phyloP scores from a whole-genome alignment of 768 basidiomycete species.

The Plicaturopsis crispa region DNA sequence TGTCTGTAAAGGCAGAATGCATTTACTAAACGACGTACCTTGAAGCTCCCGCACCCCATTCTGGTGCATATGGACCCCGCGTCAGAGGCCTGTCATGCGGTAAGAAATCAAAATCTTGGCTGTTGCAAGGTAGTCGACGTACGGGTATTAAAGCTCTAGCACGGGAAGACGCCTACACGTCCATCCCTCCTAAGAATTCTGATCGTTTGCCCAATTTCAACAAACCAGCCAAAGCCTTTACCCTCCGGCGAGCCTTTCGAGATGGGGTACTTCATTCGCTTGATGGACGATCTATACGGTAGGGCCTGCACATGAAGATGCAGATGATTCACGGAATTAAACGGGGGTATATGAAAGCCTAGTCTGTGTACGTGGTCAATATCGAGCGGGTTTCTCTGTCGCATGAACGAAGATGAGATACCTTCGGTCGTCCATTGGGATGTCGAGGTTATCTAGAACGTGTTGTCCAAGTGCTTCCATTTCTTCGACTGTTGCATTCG shows the following conservation, averaged over 20 bases:
- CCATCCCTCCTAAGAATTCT: constrained; percentile 49
- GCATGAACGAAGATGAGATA: constrained; percentile 14
- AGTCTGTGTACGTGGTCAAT: constrained; percentile 33
- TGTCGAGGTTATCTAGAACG: constrained; percentile 39
- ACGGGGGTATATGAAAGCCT: constrained; percentile 81
- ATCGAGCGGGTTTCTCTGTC: not conserved
- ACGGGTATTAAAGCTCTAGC: too few relatives aligned
- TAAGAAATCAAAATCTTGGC: too few relatives aligned
- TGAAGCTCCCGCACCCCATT: too few relatives aligned
- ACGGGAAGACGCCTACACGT: constrained; percentile 43
- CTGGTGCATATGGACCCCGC: too few relatives aligned
- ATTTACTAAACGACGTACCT: too few relatives aligned
- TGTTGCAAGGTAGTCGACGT: too few relatives aligned
- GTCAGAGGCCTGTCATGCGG: too few relatives aligned
- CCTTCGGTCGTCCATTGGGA: constrained; percentile 39
- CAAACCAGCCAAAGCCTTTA: constrained; percentile 75
- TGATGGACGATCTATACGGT: constrained; percentile 43
- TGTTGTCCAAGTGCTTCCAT: constrained; percentile 46
- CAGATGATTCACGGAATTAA: constrained; percentile 63
- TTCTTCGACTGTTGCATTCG: constrained; percentile 25
- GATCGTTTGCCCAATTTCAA: constrained; percentile 51
- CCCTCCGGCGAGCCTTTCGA: constrained; percentile 28
- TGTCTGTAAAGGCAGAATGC: too few relatives aligned
- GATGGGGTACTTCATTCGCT: constrained; percentile 42
- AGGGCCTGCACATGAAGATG: constrained; percentile 69